Evolutionary conservation across 176 grass and related monocot genomes (phyloP).

Genomic region (Ensete glaucum): DNA sequence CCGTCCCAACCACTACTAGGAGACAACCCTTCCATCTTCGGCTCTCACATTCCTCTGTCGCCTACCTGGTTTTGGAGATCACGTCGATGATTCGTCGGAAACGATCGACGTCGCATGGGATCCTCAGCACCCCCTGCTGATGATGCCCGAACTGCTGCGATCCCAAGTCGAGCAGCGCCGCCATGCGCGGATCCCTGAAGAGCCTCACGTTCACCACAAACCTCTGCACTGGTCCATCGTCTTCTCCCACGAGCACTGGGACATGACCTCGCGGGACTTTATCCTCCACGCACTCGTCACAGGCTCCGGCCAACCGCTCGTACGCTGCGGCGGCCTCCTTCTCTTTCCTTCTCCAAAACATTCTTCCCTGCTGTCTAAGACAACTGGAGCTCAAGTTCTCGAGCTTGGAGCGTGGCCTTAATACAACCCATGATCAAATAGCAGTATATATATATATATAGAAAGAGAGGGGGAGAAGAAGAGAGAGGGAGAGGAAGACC

Average conservation of each 20-base stretch:
- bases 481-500: too few relatives aligned
- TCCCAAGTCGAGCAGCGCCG: constrained; percentile 47
- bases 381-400: too few relatives aligned
- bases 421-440: too few relatives aligned
- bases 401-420: too few relatives aligned
- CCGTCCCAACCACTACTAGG: too few relatives aligned
- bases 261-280: constrained; percentile 18
- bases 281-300: not conserved
- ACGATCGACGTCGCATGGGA: constrained; percentile 34
- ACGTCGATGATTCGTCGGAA: constrained; percentile 27
- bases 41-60: too few relatives aligned
- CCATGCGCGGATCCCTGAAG: constrained; percentile 35
- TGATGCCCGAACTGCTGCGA: constrained; percentile 36
- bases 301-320: not conserved
- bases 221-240: constrained; percentile 14
- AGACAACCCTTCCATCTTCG: too few relatives aligned
- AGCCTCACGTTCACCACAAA: constrained; percentile 48
- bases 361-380: not conserved
- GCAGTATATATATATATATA: too few relatives aligned
- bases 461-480: too few relatives aligned
- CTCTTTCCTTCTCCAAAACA: constrained; percentile 28
- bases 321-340: not conserved
- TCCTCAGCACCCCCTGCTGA: constrained; percentile 50
- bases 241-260: constrained; percentile 16
- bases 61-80: constrained; percentile 1